phyloP scores from a whole-genome alignment of 768 basidiomycete genomes.

The Russula vinacea region DNA sequence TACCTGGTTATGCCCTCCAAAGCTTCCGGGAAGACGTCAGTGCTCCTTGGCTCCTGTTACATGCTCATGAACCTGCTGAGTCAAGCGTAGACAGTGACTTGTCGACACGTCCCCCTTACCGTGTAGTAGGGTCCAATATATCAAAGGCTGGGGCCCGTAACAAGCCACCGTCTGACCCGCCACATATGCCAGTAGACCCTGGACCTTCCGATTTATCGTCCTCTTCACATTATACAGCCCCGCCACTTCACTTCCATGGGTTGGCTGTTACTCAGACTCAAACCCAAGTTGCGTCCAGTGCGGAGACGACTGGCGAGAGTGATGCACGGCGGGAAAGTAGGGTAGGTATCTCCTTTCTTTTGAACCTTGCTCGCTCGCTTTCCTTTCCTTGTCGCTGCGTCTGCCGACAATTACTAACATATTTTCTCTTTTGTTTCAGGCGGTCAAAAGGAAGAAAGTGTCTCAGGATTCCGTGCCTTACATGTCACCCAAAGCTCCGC shows the following conservation, averaged over 20 bases:
- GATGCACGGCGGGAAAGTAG: not conserved
- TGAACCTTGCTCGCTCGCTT: not conserved
- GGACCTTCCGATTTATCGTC: slow-evolving; percentile 29
- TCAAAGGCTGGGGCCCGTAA: not conserved
- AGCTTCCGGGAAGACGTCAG: slow-evolving; percentile 15
- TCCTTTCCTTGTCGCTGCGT: not conserved
- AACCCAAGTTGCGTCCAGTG: slow-evolving; percentile 40
- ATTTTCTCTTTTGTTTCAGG: slow-evolving; percentile 2
- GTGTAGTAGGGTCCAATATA: not conserved
- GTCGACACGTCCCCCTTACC: slow-evolving; percentile 8
- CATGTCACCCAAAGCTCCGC: not conserved
- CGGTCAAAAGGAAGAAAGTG: slow-evolving; percentile 16
- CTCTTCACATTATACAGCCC: slow-evolving; percentile 35
- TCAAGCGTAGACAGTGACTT: slow-evolving; percentile 5
- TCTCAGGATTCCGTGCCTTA: not conserved
- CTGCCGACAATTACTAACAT: slow-evolving; percentile 4
- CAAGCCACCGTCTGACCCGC: slow-evolving; percentile 29
- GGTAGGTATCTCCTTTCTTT: slow-evolving; percentile 8
- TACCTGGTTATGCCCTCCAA: slow-evolving; percentile 4
- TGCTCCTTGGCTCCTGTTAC: slow-evolving; percentile 4
- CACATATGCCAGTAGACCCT: slow-evolving; percentile 23
- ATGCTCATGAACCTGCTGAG: slow-evolving; percentile 1
- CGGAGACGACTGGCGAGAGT: not conserved
- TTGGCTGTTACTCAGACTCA: slow-evolving; percentile 55
- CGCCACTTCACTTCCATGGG: slow-evolving; percentile 57